Evolutionary conservation across 768 basidiomycete species (phyloP).

Genomic region (Termitomyces sp.): DNA sequence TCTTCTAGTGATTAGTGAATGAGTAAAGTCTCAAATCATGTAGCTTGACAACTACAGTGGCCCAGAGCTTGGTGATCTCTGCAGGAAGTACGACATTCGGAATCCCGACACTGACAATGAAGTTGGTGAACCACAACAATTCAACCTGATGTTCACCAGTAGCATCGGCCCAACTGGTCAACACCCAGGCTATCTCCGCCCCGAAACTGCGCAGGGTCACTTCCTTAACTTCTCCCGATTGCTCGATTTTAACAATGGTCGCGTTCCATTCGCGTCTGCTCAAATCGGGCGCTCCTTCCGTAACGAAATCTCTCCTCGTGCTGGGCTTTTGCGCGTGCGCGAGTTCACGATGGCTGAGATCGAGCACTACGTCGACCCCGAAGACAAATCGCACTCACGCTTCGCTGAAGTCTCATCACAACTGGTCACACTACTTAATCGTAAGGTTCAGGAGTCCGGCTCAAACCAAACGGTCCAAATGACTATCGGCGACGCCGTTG

Average conservation of each 20-base stretch:
- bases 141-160: conserved; percentile 98
- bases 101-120: conserved; percentile 94
- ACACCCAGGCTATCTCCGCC: conserved; percentile 92
- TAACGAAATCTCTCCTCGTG: conserved; percentile 97
- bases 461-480: conserved; percentile 57
- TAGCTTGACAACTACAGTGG: conserved; percentile 95
- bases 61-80: conserved; percentile 82
- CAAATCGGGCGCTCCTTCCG: conserved; percentile 96
- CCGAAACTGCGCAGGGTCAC: conserved; percentile 97
- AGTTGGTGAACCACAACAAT: conserved; percentile 88
- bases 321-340: conserved; percentile 92
- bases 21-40: neutral
- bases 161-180: conserved; percentile 98
- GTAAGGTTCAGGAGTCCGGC: conserved; percentile 78
- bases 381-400: conserved; percentile 81
- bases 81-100: conserved; percentile 69
- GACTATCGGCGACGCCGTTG: conserved; percentile 86
- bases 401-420: conserved; percentile 80
- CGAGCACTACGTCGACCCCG: conserved; percentile 97
- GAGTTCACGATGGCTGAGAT: conserved; percentile 99
- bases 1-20: neutral
- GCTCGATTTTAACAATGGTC: conserved; percentile 97
- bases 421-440: conserved; percentile 72
- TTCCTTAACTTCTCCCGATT: conserved; percentile 97
- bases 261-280: conserved; percentile 94